Evolutionary conservation across 2,329 filamentous ascomycete species (phyloP).

Genomic region (Aureobasidium vineae): DNA sequence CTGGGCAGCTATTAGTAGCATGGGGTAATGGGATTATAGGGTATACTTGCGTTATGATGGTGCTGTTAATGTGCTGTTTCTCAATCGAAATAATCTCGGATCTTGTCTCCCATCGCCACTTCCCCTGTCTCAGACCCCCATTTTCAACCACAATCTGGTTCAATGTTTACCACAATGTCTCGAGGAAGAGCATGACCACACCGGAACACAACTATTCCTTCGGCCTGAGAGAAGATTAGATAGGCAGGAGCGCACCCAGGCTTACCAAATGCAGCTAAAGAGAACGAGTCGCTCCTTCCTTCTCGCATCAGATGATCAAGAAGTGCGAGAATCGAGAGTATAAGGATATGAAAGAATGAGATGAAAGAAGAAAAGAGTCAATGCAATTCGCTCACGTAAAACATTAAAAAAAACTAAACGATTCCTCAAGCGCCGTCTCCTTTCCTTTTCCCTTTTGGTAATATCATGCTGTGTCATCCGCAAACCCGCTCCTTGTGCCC

Average conservation of each 20-base stretch:
- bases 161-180: neutral
- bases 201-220: too few species aligned
- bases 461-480: conserved; percentile 18
- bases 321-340: neutral
- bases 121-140: too few species aligned
- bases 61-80: neutral
- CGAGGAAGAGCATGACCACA: too few species aligned
- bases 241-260: neutral
- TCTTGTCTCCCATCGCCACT: neutral
- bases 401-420: neutral
- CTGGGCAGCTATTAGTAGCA: neutral
- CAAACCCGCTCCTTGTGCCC: neutral
- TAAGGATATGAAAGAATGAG: too few species aligned
- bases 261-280: neutral
- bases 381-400: neutral
- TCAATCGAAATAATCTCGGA: neutral
- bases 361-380: neutral
- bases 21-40: neutral
- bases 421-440: neutral
- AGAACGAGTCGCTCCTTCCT: neutral
- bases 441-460: neutral
- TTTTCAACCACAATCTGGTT: too few species aligned
- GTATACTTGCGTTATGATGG: neutral
- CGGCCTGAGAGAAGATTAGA: neutral
- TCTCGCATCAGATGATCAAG: neutral